Conservation (phyloP, 805 yeast genomes). For the Saccharomycopsis fibuligera region DNA sequence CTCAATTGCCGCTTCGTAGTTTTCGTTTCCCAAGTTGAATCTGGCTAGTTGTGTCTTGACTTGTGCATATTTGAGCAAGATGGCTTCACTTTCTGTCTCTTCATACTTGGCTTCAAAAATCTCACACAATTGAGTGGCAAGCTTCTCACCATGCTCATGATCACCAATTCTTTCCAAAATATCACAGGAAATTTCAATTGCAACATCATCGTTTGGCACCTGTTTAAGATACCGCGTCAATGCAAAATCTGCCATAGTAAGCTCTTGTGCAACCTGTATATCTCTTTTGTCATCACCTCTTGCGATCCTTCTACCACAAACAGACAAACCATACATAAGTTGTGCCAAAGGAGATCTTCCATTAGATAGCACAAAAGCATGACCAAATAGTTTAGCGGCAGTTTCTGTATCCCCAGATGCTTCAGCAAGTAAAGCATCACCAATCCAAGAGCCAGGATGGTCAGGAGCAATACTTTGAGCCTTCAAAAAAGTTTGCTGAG, state of each 20-base stretch:
- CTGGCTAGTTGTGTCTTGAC: constrained; percentile 71
- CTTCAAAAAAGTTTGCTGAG: constrained; percentile 62
- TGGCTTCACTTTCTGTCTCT: constrained; percentile 40
- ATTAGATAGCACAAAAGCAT: constrained; percentile 71
- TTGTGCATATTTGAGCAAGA: constrained; percentile 44
- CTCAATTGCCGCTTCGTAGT: constrained; percentile 55
- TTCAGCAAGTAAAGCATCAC: constrained; percentile 63
- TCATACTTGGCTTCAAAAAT: constrained; percentile 54
- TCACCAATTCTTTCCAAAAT: constrained; percentile 67
- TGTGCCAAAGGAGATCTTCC: constrained; percentile 68
- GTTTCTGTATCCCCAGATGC: constrained; percentile 41
- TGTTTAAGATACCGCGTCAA: constrained; percentile 57
- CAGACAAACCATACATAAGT: constrained; percentile 59
- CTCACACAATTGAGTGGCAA: constrained; percentile 41
- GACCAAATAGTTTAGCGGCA: constrained; percentile 62
- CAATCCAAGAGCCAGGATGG: constrained; percentile 72
- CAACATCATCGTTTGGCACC: constrained; percentile 51
- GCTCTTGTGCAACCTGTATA: constrained; percentile 54
- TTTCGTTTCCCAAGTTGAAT: constrained; percentile 51
- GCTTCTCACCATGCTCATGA: constrained; percentile 45
- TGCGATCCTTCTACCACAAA: constrained; percentile 42
- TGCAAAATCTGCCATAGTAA: constrained; percentile 62
- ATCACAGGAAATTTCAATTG: constrained; percentile 47
- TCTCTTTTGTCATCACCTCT: constrained; percentile 44
- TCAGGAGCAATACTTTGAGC: constrained; percentile 82